Evolutionary conservation across 805 yeast genomes (phyloP), one percentile per base, ranked within the genome.

Genomic region (Candida qinlingensis): DNA sequence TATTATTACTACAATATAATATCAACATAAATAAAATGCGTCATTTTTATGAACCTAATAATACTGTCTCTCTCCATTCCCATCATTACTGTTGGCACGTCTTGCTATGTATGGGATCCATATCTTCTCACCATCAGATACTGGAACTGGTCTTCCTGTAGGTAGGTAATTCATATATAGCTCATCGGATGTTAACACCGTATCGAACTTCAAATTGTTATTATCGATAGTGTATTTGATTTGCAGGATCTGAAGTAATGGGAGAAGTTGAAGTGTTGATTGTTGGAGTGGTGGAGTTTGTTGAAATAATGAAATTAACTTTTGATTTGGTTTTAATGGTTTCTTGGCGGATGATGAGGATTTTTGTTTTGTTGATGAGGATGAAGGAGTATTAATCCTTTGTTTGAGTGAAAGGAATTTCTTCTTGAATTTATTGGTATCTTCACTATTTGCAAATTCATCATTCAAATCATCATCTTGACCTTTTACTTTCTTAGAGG

Each of bases 161-260:
- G 65, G 64, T 25, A 54, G 41, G n/a, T 49, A 37, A 29, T 47
- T 52, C 19, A 46, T 45, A 8, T 55, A 41, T 10, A 54, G 48
- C 3, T 52, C 52, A 6, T 37, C 13, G 2, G 66, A 50, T 33
- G 37, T 25, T 0, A 49, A 44, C 6, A 59, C 40, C 11, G 34
- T 41, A 19, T 60, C 64, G 39, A 58, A 61, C n/a, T 53, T 54
- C 28, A 61, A 42, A 36, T 58, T 54, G 41, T 61, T 50, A 31
- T 76, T 76, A 48, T 75, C 77, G 48, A 75, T 67, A 31, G 69
- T 62, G 44, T 66, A 74, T 49, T 73, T 74, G 34, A 72, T 59
- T 41, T 70, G 70, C 28, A 74, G 60, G 27, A 59, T 59, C 19
- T 73, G 58, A 40, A 75, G 59, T 45, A 68, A 68, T 53, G 74